phyloP scores from a whole-genome alignment of 768 basidiomycete genomes.

The Sarcodon sp. region DNA sequence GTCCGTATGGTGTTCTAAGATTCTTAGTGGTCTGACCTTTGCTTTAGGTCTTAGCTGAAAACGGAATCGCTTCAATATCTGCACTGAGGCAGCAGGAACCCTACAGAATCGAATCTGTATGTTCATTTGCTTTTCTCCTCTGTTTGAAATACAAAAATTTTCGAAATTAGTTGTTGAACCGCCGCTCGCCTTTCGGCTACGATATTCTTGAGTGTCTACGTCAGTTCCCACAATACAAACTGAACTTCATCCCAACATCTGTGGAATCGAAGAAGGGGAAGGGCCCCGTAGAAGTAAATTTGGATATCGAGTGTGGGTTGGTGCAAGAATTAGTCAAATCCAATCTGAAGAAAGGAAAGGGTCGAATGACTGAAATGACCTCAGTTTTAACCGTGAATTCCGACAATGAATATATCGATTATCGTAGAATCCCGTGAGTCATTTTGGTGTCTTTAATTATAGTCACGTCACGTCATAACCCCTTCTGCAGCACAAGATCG shows the following conservation, averaged over 20 bases:
- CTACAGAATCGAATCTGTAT: constrained; percentile 50
- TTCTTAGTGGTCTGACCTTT: background rate
- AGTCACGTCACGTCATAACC: background rate
- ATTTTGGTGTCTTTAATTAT: background rate
- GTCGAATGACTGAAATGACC: constrained; percentile 50
- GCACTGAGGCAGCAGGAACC: constrained; percentile 43
- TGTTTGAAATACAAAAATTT: background rate
- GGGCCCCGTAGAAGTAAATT: constrained; percentile 40
- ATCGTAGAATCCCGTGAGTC: constrained; percentile 61
- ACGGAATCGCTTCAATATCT: constrained; percentile 54
- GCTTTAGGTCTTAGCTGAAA: constrained; percentile 57
- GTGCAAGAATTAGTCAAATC: constrained; percentile 13
- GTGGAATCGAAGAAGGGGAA: constrained; percentile 28
- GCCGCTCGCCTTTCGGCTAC: constrained; percentile 61
- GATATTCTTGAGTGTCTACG: constrained; percentile 47
- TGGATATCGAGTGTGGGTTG: constrained; percentile 47
- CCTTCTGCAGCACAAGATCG: constrained; percentile 44
- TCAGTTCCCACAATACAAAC: constrained; percentile 53
- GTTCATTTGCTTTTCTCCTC: background rate
- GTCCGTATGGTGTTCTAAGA: constrained; percentile 3
- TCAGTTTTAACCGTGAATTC: constrained; percentile 65
- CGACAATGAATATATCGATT: constrained; percentile 65
- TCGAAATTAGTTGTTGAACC: constrained; percentile 50
- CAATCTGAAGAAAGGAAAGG: constrained; percentile 16
- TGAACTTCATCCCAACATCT: constrained; percentile 36